Evolutionary conservation across 768 basidiomycete species (phyloP), one percentile per base, ranked within the genome.

Genomic region (Kwoniella pini): DNA sequence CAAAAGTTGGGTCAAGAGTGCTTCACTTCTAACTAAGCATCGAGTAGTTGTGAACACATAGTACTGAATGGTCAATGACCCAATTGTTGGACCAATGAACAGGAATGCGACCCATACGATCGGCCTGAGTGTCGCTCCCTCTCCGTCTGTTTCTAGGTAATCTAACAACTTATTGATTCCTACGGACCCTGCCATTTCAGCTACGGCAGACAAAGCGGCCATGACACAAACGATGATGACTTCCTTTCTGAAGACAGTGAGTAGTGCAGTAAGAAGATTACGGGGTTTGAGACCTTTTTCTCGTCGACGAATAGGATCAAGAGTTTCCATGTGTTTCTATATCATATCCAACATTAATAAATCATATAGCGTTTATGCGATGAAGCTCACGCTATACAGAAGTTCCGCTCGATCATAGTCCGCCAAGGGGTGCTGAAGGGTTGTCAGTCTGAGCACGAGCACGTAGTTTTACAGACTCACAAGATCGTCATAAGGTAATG

Each of bases 51-150:
- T 42, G 58, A 62, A 74, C 46, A 74, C 63, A 65, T 86, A 88
- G 77, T 81, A 82, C 63, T 88, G 85, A 56, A 82, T 80, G 27
- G 78, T 65, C 7, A 87, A 52, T 19, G 79, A 75, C 5, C 67
- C 67, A 11, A 75, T 30, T 21, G 70, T 60, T 0, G 78, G 77
- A 3, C 74, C 78, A 10, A 79, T 6, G 62, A 79, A 77, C 7
- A 80, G 70, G 12, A 85, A 83, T 0, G 77, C 30, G 13, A 88
- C 82, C 87, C 88, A 89, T 6, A 88, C 83, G 84, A 87, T 88
- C 0, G 88, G 88, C 33, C 82, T 82, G 28, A 87, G 75, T 6
- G 76, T 66, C 0, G 85, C 81, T 22, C 75, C 81, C 57, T 81
- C 68, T 2, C 85, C 85, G 12, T 79, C 76, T 2, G 74, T 81